A percentile compares a stretch with the other conserved stretches of the same genome.
These are phyloP conservation scores for Monascus ruber DNA, from an alignment of 2,329 filamentous ascomycete genomes.

Conservation along the genomic window DNA sequence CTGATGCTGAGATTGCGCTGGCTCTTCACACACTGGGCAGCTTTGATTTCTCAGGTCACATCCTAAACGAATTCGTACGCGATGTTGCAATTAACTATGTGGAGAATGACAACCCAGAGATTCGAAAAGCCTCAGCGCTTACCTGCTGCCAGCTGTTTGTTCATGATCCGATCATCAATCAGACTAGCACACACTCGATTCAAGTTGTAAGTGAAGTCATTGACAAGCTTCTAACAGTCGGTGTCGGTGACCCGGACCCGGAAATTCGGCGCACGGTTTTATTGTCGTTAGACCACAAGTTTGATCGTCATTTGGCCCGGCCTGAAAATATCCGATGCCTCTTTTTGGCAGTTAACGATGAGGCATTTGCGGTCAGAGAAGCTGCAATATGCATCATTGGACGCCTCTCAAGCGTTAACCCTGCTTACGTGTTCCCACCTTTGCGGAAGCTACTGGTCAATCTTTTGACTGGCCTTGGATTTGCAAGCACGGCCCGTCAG, in stretches of 20 bases:
- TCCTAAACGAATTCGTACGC: slow-evolving; percentile 95
- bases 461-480: slow-evolving; percentile 89
- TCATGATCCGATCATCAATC: slow-evolving; percentile 91
- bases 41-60: slow-evolving; percentile 84
- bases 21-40: slow-evolving; percentile 93
- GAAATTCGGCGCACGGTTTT: slow-evolving; percentile 84
- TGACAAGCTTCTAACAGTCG: slow-evolving; percentile 87
- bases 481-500: slow-evolving; percentile 83
- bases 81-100: slow-evolving; percentile 98
- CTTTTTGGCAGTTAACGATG: slow-evolving; percentile 92
- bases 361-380: slow-evolving; percentile 83
- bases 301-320: slow-evolving; percentile 92
- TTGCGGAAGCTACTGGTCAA: slow-evolving; percentile 91
- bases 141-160: slow-evolving; percentile 98
- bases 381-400: slow-evolving; percentile 95
- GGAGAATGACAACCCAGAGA: slow-evolving; percentile 87
- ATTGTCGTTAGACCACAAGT: slow-evolving; percentile 78
- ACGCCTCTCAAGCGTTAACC: slow-evolving; percentile 79
- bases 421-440: slow-evolving; percentile 94
- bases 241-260: slow-evolving; percentile 80
- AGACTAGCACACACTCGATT: slow-evolving; percentile 92
- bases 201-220: slow-evolving; percentile 98
- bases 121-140: slow-evolving; percentile 83
- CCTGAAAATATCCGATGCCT: slow-evolving; percentile 93
- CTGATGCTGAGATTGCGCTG: slow-evolving; percentile 78